Evolutionary conservation across 2,329 filamentous ascomycete species (phyloP).

Genomic region (Diplodia scrobiculata): DNA sequence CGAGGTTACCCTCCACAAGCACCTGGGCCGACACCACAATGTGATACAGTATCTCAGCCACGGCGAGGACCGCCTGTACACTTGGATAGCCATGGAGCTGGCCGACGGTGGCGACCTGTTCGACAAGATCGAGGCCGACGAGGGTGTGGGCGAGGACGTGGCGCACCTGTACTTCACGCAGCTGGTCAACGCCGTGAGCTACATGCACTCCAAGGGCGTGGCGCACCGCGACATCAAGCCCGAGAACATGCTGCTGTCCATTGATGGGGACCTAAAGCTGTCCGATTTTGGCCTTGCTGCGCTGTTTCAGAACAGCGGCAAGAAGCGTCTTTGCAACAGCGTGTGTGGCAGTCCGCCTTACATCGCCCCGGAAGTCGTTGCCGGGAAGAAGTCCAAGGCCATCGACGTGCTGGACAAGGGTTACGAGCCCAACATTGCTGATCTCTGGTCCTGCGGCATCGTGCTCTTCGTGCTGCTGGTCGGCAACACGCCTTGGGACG

Average conservation of each 20-base stretch:
- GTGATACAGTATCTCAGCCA: constrained; percentile 90
- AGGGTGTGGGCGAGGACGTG: constrained; percentile 90
- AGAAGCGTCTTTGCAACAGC: constrained; percentile 78
- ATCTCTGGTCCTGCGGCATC: constrained; percentile 97
- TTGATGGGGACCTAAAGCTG: constrained; percentile 83
- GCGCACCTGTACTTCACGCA: constrained; percentile 96
- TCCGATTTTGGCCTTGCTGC: constrained; percentile 97
- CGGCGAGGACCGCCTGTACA: constrained; percentile 83
- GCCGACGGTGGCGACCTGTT: constrained; percentile 95
- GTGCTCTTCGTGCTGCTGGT: constrained; percentile 95
- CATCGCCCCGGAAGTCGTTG: constrained; percentile 87
- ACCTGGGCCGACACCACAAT: constrained; percentile 86
- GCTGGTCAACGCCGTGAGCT: constrained; percentile 84
- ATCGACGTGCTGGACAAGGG: constrained; percentile 56
- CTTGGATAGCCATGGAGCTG: constrained; percentile 98
- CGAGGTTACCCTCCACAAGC: constrained; percentile 86
- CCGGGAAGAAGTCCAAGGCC: constrained; percentile 53
- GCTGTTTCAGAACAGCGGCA: constrained; percentile 85
- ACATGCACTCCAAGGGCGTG: constrained; percentile 94
- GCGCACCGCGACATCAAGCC: constrained; percentile 77
- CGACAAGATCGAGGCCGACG: constrained; percentile 98
- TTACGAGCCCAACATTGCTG: constrained; percentile 77
- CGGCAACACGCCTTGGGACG: constrained; percentile 97
- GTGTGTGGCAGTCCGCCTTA: constrained; percentile 96
- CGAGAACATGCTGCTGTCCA: constrained; percentile 89